phyloP scores from a whole-genome alignment of 1,284 basidiomycete species.

The Laetiporus sulphureus region DNA sequence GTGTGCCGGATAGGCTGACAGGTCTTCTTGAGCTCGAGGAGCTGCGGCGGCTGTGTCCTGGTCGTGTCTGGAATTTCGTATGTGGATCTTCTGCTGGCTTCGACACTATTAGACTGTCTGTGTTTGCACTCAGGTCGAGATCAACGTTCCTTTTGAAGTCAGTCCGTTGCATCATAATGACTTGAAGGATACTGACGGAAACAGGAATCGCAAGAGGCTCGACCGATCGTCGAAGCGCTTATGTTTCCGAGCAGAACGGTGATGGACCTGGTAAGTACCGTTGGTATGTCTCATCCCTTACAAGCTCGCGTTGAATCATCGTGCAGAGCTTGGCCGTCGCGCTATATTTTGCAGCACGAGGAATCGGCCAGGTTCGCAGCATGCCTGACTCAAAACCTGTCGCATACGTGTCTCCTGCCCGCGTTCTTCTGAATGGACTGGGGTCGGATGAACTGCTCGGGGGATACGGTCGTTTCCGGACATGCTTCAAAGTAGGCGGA shows the following conservation, averaged over 20 bases:
- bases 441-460: slow-evolving; percentile 95
- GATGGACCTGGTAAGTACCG: slow-evolving; percentile 78
- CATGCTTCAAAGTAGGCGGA: slow-evolving; percentile 59
- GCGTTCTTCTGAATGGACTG: slow-evolving; percentile 85
- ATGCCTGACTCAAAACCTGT: slow-evolving; percentile 28
- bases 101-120: slow-evolving; percentile 1
- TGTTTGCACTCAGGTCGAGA: slow-evolving; percentile 52
- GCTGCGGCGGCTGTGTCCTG: slow-evolving; percentile 63
- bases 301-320: slow-evolving; percentile 4
- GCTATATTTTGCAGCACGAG: slow-evolving; percentile 88
- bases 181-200: slow-evolving; percentile 6
- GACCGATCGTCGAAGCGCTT: slow-evolving; percentile 54
- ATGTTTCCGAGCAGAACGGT: slow-evolving; percentile 83
- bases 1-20: slow-evolving; percentile 85
- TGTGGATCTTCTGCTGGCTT: slow-evolving; percentile 1
- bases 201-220: slow-evolving; percentile 61
- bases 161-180: slow-evolving; percentile 16
- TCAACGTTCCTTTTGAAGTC: slow-evolving; percentile 81
- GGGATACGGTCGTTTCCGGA: slow-evolving; percentile 88
- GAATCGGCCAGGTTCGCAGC: slow-evolving; percentile 50
- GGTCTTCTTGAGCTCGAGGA: slow-evolving; percentile 77
- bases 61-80: slow-evolving; percentile 86
- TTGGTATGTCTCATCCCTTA: too few relatives aligned
- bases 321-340: slow-evolving; percentile 85
- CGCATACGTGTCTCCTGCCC: slow-evolving; percentile 68